These are phyloP conservation scores for Zygoascus tannicola DNA, from an alignment of 805 yeast species.

Conservation along the genomic window DNA sequence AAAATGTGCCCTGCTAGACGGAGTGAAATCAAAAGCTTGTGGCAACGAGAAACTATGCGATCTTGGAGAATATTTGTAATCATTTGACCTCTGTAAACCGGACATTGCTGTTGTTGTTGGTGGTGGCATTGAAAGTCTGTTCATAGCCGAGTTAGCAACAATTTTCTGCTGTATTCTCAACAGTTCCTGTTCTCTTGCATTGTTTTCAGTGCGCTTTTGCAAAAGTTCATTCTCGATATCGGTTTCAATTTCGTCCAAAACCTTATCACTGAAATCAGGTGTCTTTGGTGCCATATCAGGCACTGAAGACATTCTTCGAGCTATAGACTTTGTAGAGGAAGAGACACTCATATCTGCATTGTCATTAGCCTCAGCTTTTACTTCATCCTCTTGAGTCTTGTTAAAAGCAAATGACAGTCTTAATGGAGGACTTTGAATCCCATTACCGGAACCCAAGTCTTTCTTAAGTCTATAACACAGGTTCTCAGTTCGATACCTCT, in stretches of 20 bases:
- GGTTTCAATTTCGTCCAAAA: neutral
- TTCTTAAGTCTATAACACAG: constrained; percentile 40
- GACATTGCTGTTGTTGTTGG: neutral
- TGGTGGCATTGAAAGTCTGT: neutral
- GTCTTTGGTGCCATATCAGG: too few relatives aligned
- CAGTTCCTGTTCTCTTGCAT: constrained; percentile 33
- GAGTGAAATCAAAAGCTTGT: too few relatives aligned
- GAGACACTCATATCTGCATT: neutral
- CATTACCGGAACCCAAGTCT: neutral
- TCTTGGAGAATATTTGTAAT: neutral
- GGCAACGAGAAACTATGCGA: neutral
- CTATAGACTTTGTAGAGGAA: neutral
- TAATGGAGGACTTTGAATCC: neutral
- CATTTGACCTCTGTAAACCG: neutral
- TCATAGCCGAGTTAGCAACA: neutral
- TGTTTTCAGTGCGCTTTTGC: neutral
- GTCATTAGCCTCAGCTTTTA: neutral
- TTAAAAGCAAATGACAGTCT: neutral
- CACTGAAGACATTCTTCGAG: neutral
- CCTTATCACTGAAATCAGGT: neutral
- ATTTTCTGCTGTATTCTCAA: neutral
- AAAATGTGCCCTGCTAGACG: too few relatives aligned
- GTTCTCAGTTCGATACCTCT: constrained; percentile 71
- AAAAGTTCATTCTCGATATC: neutral
- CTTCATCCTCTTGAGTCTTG: neutral